phyloP scores from a whole-genome alignment of 352 stramenopile genomes.

The Phytopythium montanum region DNA sequence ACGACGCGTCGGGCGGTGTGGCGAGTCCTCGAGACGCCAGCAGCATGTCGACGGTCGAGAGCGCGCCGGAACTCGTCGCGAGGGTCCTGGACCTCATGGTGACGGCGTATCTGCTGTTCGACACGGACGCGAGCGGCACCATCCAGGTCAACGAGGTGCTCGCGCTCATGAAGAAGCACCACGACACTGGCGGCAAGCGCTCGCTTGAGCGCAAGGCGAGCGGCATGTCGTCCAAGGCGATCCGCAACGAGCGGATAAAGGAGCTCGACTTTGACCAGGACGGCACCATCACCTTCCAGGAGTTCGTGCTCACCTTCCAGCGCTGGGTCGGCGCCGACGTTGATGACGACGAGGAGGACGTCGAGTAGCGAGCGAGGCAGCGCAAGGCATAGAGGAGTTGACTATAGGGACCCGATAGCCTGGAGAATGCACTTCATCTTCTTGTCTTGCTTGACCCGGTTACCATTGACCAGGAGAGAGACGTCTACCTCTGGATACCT shows the following conservation, averaged over 20 bases:
- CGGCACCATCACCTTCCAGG: conserved; percentile 87
- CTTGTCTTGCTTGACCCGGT: background rate
- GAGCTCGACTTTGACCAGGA: conserved; percentile 87
- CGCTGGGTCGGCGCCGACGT: conserved; percentile 74
- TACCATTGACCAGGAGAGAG: background rate
- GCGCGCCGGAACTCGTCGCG: conserved; percentile 44
- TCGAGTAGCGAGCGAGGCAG: background rate
- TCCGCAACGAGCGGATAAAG: conserved; percentile 76
- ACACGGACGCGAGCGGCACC: conserved; percentile 76
- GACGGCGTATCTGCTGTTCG: conserved; percentile 82
- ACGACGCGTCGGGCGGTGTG: background rate
- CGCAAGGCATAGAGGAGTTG: background rate
- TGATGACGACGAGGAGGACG: conserved; percentile 24
- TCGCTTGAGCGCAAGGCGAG: conserved; percentile 53
- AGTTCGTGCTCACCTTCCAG: conserved; percentile 88
- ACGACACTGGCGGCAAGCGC: conserved; percentile 18
- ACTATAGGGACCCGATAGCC: no score
- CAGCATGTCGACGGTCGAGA: conserved; percentile 11
- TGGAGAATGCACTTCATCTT: background rate
- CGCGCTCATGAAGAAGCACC: conserved; percentile 57
- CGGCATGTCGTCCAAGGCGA: conserved; percentile 52
- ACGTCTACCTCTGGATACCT: background rate
- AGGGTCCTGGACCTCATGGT: conserved; percentile 84
- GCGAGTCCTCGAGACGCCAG: conserved; percentile 16
- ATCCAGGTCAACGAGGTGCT: conserved; percentile 77